phyloP scores from a whole-genome alignment of 352 stramenopile genomes.

The Phytophthora macrochlamydospora region DNA sequence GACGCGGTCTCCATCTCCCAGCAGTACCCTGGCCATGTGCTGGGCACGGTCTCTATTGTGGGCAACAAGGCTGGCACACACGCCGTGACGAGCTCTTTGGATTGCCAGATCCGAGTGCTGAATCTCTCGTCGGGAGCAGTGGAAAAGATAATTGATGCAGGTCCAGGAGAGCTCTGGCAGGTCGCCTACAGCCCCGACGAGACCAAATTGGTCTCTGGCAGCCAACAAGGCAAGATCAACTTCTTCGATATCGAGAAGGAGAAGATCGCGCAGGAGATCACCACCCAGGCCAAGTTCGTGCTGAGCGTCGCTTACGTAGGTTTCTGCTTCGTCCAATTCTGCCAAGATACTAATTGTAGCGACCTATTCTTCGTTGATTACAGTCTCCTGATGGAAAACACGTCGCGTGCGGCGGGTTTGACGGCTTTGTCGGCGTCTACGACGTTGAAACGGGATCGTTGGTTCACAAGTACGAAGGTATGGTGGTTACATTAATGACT shows the following conservation, averaged over 20 bases:
- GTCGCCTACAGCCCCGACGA: conserved; percentile 86
- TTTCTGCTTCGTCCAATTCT: not conserved
- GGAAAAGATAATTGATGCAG: conserved; percentile 87
- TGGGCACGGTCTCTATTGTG: conserved; percentile 86
- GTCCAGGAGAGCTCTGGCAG: conserved; percentile 89
- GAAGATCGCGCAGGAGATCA: conserved; percentile 80
- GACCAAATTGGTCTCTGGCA: conserved; percentile 79
- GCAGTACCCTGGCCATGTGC: conserved; percentile 83
- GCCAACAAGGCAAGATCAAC: conserved; percentile 89
- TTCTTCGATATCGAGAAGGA: conserved; percentile 82
- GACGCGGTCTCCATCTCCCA: conserved; percentile 78
- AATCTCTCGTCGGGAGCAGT: conserved; percentile 72
- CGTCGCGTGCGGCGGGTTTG: conserved; percentile 80
- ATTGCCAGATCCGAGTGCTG: conserved; percentile 83
- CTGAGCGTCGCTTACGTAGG: conserved; percentile 79
- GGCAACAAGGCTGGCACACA: conserved; percentile 81
- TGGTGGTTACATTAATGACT: not conserved
- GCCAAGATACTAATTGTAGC: not conserved
- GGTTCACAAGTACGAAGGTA: conserved; percentile 89
- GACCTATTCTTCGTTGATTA: not conserved
- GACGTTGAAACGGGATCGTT: conserved; percentile 77
- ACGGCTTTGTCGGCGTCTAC: conserved; percentile 87
- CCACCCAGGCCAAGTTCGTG: conserved; percentile 75
- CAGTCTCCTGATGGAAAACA: conserved; percentile 86
- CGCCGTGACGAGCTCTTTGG: conserved; percentile 81